These are phyloP conservation scores for Dothistroma pini DNA, from an alignment of 2,329 filamentous ascomycete species.

Conservation along the genomic window DNA sequence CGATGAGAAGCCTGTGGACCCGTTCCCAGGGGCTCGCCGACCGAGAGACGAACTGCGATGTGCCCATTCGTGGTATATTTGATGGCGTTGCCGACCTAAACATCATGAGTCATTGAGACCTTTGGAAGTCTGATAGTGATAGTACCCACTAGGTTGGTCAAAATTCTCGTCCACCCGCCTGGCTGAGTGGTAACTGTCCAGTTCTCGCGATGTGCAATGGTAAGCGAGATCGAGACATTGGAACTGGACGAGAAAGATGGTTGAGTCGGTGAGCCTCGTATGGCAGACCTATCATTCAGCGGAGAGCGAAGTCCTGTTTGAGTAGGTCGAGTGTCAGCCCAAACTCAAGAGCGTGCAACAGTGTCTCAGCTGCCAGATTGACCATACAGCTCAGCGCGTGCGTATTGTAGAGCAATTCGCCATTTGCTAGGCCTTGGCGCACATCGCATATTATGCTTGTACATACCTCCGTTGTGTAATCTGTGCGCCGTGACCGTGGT, in stretches of 20 bases:
- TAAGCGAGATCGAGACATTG: background rate
- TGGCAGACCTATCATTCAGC: background rate
- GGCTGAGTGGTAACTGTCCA: conserved; percentile 44
- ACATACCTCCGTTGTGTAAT: conserved; percentile 7
- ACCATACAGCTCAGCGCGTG: too few relatives aligned
- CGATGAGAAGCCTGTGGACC: background rate
- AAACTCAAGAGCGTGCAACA: background rate
- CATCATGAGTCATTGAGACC: too few relatives aligned
- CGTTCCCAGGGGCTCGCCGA: background rate
- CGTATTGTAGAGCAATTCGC: background rate
- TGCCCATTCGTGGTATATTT: conserved; percentile 44
- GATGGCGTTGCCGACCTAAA: conserved; percentile 39
- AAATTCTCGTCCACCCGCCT: conserved; percentile 43
- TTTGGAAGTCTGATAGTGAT: too few relatives aligned
- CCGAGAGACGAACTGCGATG: conserved; percentile 32
- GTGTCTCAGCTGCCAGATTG: too few relatives aligned
- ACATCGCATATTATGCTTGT: background rate
- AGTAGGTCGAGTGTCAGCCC: background rate
- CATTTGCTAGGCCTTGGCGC: background rate
- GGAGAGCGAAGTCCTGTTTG: background rate
- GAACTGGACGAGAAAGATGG: background rate
- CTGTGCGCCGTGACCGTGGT: conserved; percentile 17
- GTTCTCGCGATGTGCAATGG: conserved; percentile 2
- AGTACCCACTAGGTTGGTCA: conserved; percentile 41
- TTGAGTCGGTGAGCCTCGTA: background rate